Evolutionary conservation across 2,329 filamentous ascomycete genomes (phyloP).

Genomic region (Aspergillus quadricinctus): DNA sequence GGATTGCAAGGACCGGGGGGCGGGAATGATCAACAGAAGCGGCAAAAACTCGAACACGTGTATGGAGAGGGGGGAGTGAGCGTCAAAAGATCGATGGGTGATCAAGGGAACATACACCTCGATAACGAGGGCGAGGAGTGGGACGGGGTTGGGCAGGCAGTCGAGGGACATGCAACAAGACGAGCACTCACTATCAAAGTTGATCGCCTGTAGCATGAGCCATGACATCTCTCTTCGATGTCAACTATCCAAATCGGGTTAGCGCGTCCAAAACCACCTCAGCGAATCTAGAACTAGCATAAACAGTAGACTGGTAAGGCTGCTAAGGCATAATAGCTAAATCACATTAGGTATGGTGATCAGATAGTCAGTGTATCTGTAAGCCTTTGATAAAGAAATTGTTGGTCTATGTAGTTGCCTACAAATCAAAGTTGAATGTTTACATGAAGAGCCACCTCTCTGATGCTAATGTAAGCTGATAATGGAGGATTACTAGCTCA

Average conservation of each 20-base stretch:
- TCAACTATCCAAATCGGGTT: slow-evolving; percentile 23
- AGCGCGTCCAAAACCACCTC: slow-evolving; percentile 17
- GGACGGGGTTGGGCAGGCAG: slow-evolving; percentile 2
- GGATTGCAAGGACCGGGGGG: slow-evolving; percentile 19
- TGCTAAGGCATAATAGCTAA: neutral
- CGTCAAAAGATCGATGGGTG: slow-evolving; percentile 1
- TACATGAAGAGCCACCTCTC: neutral
- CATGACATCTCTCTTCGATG: slow-evolving; percentile 23
- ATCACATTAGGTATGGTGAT: neutral
- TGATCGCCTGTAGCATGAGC: slow-evolving; percentile 15
- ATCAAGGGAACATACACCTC: slow-evolving; percentile 12
- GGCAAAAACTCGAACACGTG: slow-evolving; percentile 7
- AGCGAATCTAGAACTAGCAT: slow-evolving; percentile 21
- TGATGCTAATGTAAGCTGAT: neutral
- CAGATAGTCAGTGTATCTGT: neutral
- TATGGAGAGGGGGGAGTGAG: neutral
- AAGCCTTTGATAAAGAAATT: too few species aligned
- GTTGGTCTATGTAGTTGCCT: too few species aligned
- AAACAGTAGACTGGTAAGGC: too few species aligned
- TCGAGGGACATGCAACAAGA: slow-evolving; percentile 8
- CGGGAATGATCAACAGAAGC: slow-evolving; percentile 6
- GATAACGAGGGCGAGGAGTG: slow-evolving; percentile 19
- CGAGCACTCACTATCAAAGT: neutral
- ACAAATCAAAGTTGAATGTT: neutral
- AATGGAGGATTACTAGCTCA: neutral